A percentile compares a stretch with the other conserved stretches of the same genome.
phyloP scores from a whole-genome alignment of 108 stramenopile species.

The Heterococcus sp. region DNA sequence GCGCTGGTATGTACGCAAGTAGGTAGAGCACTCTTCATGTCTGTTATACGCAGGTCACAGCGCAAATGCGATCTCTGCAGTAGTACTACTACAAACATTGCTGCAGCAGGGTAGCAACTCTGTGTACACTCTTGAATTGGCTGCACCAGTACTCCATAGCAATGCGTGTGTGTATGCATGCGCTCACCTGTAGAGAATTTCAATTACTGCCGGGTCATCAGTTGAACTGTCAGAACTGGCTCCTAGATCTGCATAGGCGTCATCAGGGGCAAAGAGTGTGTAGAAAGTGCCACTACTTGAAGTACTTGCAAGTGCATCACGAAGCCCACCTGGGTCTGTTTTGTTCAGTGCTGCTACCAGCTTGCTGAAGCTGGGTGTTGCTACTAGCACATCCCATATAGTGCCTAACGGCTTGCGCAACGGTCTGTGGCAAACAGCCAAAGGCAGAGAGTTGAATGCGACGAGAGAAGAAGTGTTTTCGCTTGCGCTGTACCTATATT shows the following conservation, averaged over 20 bases:
- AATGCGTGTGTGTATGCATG: no score
- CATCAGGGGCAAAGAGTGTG: constrained; percentile 39
- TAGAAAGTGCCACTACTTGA: not conserved
- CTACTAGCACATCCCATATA: constrained; percentile 24
- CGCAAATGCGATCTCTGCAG: no score
- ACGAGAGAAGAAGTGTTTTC: no score
- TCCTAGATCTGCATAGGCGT: constrained; percentile 4
- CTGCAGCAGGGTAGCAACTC: no score
- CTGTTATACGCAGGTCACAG: no score
- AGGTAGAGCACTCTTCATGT: no score
- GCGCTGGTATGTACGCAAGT: no score
- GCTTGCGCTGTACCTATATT: no score
- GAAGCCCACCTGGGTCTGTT: not conserved
- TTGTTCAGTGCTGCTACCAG: constrained; percentile 18
- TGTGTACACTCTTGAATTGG: not conserved
- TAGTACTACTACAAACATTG: no score
- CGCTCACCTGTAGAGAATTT: no score
- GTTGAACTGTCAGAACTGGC: not conserved
- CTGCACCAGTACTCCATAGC: not conserved
- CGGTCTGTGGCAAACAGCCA: not conserved
- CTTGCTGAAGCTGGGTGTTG: constrained; percentile 14
- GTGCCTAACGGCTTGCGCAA: constrained; percentile 1
- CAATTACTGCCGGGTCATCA: no score
- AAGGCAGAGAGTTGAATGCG: no score
- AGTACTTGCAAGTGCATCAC: not conserved